Evolutionary conservation across 2,329 filamentous ascomycete species (phyloP).

Genomic region (Phyllosticta capitalensis): DNA sequence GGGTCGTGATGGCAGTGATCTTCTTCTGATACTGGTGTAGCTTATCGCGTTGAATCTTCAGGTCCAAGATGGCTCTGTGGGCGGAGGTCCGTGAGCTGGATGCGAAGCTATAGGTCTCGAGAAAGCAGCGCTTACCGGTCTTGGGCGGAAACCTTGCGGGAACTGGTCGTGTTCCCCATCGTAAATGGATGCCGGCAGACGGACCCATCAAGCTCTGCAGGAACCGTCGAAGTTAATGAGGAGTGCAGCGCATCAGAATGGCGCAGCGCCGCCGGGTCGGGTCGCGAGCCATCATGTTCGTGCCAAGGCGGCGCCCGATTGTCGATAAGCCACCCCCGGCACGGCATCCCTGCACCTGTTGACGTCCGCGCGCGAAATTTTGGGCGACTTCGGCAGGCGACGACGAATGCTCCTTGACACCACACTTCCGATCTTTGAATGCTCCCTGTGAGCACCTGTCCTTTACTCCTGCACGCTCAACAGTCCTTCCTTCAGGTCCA

Average conservation of each 20-base stretch:
- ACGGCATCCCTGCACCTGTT: neutral
- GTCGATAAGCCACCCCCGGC: neutral
- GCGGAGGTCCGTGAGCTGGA: conserved; percentile 9
- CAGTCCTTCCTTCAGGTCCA: neutral
- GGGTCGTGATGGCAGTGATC: conserved; percentile 74
- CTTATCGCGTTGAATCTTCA: conserved; percentile 95
- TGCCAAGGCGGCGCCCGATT: neutral
- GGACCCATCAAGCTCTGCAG: neutral
- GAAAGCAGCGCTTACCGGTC: conserved; percentile 59
- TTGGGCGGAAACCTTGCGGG: conserved; percentile 63
- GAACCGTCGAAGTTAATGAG: neutral
- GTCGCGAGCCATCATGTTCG: neutral
- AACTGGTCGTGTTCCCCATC: conserved; percentile 58
- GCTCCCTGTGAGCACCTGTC: neutral
- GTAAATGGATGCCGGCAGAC: conserved; percentile 13
- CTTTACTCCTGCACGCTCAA: neutral
- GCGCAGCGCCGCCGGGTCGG: neutral
- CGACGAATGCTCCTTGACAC: neutral
- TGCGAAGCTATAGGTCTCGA: neutral
- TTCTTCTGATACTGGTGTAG: conserved; percentile 92
- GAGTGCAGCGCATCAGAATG: neutral
- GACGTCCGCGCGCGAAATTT: neutral
- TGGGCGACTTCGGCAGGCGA: neutral
- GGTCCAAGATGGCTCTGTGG: conserved; percentile 82
- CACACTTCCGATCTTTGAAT: neutral